These are phyloP conservation scores for Umbelopsis ramanniana DNA, from an alignment of 192 early-diverging fungal genomes.

Conservation along the genomic window DNA sequence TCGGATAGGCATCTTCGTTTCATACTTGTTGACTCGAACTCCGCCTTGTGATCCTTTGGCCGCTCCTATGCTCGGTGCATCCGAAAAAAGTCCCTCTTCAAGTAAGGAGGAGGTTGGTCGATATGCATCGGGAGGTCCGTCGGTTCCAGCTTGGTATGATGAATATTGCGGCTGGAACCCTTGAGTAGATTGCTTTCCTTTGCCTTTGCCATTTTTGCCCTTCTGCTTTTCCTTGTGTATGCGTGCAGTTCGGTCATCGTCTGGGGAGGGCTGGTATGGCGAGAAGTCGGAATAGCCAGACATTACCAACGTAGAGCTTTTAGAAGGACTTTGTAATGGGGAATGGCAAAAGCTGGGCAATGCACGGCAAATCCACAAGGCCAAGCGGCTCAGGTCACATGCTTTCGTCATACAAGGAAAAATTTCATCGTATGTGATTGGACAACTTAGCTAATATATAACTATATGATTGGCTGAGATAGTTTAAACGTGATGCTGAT, in stretches of 20 bases:
- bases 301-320: not conserved
- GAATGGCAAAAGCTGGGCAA: constrained; percentile 1
- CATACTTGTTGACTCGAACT: constrained; percentile 78
- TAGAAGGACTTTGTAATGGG: not conserved
- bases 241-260: constrained; percentile 40
- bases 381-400: not conserved
- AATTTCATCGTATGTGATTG: no score
- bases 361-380: not conserved
- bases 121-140: constrained; percentile 30
- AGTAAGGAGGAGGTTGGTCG: constrained; percentile 29
- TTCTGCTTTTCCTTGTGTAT: constrained; percentile 20
- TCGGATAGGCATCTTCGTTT: constrained; percentile 69
- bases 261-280: constrained; percentile 52
- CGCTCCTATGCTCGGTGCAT: constrained; percentile 27
- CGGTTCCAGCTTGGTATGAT: constrained; percentile 38
- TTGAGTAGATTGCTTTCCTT: constrained; percentile 10
- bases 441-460: no score
- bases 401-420: not conserved
- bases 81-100: constrained; percentile 34
- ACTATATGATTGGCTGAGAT: not conserved
- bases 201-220: not conserved
- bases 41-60: constrained; percentile 25
- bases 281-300: constrained; percentile 37
- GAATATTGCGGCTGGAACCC: constrained; percentile 4
- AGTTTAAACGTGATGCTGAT: not conserved